Conservation (phyloP, 2,329 filamentous ascomycete species). For the Niveomyces coronatus region DNA sequence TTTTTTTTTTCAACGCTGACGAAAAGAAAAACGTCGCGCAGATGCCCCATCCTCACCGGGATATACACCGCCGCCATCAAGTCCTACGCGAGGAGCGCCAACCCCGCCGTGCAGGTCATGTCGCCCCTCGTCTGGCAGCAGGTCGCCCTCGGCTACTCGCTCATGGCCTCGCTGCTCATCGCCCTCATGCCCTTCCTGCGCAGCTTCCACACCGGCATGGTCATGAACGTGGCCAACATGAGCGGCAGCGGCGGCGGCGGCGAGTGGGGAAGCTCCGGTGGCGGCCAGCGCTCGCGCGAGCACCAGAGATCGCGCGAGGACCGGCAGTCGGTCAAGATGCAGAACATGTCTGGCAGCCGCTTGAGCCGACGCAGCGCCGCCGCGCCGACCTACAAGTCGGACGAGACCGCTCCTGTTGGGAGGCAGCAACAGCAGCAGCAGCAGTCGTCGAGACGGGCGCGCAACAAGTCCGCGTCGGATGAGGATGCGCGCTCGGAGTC, state of each 20-base stretch:
- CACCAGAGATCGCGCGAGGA: neutral
- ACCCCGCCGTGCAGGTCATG: conserved; percentile 11
- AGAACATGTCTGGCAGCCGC: no score
- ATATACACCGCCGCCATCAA: conserved; percentile 10
- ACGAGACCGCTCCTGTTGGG: no score
- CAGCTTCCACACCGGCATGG: conserved; percentile 13
- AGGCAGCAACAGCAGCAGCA: no score
- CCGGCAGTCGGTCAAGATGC: no score
- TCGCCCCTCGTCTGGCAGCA: conserved; percentile 14
- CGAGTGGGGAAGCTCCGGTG: neutral
- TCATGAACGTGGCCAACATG: conserved; percentile 7
- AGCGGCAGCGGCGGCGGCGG: conserved; percentile 1
- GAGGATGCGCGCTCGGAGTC: neutral
- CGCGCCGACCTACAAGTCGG: no score
- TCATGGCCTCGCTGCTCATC: conserved; percentile 15
- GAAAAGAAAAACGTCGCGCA: neutral
- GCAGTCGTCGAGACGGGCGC: no score
- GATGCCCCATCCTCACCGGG: conserved; percentile 10
- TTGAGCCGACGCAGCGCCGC: no score
- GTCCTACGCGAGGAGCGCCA: conserved; percentile 6
- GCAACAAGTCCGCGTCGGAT: conserved; percentile 3
- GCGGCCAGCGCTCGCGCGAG: neutral
- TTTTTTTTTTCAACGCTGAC: conserved; percentile 11
- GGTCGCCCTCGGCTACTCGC: conserved; percentile 12
- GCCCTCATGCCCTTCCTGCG: conserved; percentile 15